phyloP scores from a whole-genome alignment of 2,329 filamentous ascomycete genomes.

The Corynespora cassiicola region DNA sequence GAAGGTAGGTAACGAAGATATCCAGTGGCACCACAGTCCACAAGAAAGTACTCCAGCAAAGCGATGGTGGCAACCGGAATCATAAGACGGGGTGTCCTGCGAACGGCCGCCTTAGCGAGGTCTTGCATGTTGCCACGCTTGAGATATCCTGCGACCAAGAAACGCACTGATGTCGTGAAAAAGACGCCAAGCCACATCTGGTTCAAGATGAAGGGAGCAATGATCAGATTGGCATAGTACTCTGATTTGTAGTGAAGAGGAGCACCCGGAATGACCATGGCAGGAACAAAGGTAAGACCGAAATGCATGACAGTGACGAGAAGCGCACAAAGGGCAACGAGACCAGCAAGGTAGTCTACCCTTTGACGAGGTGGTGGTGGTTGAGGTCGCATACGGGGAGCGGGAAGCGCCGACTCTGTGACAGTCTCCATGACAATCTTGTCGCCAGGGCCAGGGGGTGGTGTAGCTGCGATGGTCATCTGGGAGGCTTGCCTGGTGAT shows the following conservation, averaged over 20 bases:
- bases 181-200: conserved; percentile 58
- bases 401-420: conserved; percentile 35
- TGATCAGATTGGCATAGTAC: conserved; percentile 48
- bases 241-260: conserved; percentile 49
- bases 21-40: conserved; percentile 51
- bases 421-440: conserved; percentile 39
- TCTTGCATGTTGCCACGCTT: conserved; percentile 50
- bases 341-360: conserved; percentile 55
- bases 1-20: conserved; percentile 55
- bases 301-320: conserved; percentile 56
- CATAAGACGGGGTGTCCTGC: conserved; percentile 54
- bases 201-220: conserved; percentile 54
- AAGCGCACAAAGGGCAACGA: conserved; percentile 53
- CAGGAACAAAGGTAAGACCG: conserved; percentile 51
- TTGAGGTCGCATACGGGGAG: conserved; percentile 33
- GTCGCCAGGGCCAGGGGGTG: conserved; percentile 12
- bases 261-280: conserved; percentile 44
- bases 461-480: conserved; percentile 17
- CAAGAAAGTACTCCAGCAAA: conserved; percentile 55
- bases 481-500: conserved; percentile 16
- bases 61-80: conserved; percentile 54
- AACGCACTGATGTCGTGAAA: conserved; percentile 57
- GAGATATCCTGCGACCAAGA: conserved; percentile 52
- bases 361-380: conserved; percentile 36
- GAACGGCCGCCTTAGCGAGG: conserved; percentile 53